Evolutionary conservation across 306 rosid genomes (phyloP), one percentile per base, ranked within the genome.

Genomic region (Prosopis cineraria): DNA sequence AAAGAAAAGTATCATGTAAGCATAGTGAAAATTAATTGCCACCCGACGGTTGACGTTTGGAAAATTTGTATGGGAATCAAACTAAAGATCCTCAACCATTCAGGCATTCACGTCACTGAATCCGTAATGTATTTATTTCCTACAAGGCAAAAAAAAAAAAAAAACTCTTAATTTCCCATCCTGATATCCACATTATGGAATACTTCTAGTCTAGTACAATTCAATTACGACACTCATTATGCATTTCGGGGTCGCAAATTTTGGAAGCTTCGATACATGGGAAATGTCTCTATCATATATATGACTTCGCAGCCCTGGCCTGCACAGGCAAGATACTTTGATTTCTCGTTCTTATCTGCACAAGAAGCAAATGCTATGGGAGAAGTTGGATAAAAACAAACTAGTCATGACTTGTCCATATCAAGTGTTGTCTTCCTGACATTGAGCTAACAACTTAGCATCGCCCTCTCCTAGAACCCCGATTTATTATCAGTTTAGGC

Each of bases 401-500:
- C 64, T 19, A 75, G 56, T 73, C 79, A 44, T 7, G 41, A 40
- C 77, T 71, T 34, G 4, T 20, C 37, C 48, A 59, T 45, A 52
- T 79, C 4, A 39, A 27, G 12, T 24, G n/a, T 68, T 70, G 55
- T 39, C 75, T 55, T 68, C 56, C 31, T 5, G n/a, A 50, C 58
- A 59, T 29, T 50, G 6, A 62, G 44, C 41, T 68, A 34, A 43
- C 24, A 33, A 56, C 37, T 45, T 62, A 63, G 68, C 33, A 30
- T 39, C 7, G 33, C 50, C 72, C 71, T 53, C 59, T 58, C 63
- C 74, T 33, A 77, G 24, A 79, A 63, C 78, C 3, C 37, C 44
- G 48, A 76, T 52, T 66, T 56, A 34, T 69, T 34, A 27, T n/a
- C 30, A 31, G 11, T 43, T 22, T 73, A 33, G 44, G 16, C 10